phyloP scores from a whole-genome alignment of 257 asterid species.

The Ehretia macrophylla region DNA sequence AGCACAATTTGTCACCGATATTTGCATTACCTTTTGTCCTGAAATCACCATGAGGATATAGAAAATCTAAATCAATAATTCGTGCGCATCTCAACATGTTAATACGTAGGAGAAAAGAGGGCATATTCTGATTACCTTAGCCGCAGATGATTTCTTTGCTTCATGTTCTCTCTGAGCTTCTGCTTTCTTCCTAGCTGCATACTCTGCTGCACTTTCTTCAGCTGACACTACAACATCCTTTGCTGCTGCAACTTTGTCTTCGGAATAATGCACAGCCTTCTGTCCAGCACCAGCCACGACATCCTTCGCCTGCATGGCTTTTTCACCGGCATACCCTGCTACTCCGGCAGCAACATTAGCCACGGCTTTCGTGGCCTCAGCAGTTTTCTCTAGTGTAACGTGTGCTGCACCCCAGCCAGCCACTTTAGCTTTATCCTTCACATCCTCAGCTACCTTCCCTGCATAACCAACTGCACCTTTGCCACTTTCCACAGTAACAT shows the following conservation, averaged over 20 bases:
- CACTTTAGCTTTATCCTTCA: constrained; percentile 53
- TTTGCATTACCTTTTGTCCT: constrained; percentile 12
- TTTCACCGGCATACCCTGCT: constrained; percentile 50
- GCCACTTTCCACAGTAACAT: constrained; percentile 41
- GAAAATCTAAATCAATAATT: neutral
- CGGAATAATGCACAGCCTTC: constrained; percentile 34
- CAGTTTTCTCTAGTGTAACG: constrained; percentile 52
- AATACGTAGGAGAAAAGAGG: neutral
- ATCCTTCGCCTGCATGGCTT: constrained; percentile 45
- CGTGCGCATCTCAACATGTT: too few relatives aligned
- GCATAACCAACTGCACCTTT: constrained; percentile 50
- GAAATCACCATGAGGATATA: constrained; percentile 3
- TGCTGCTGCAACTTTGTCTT: constrained; percentile 48
- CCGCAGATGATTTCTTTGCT: constrained; percentile 22
- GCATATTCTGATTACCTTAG: constrained; percentile 20
- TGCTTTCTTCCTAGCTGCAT: constrained; percentile 60
- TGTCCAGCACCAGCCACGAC: constrained; percentile 63
- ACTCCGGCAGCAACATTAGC: constrained; percentile 47
- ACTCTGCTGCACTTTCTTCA: constrained; percentile 61
- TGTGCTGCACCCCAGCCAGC: constrained; percentile 86
- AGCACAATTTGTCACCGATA: neutral
- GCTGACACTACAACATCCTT: constrained; percentile 53
- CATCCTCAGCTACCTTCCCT: constrained; percentile 42
- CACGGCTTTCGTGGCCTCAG: constrained; percentile 53
- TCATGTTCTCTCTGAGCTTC: constrained; percentile 44